phyloP scores from a whole-genome alignment of 805 yeast genomes.

The Kregervanrija fluxuum region DNA sequence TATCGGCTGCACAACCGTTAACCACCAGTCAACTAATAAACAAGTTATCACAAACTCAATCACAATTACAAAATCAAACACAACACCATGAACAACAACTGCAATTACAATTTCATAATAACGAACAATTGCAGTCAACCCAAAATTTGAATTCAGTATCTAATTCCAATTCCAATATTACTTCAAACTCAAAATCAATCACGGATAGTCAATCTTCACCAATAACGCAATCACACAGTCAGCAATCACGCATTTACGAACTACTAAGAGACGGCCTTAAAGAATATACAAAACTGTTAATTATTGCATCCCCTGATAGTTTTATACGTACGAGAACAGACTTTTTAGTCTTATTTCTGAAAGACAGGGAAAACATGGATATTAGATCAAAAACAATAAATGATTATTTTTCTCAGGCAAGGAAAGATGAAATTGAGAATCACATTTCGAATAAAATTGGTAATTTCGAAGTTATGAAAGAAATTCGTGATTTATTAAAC shows the following conservation, averaged over 20 bases:
- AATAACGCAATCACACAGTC: no score
- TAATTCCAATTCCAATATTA: no score
- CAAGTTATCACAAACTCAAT: no score
- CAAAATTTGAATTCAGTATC: no score
- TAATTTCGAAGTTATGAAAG: constrained; percentile 9
- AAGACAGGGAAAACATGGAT: constrained; percentile 11
- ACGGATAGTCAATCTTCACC: no score
- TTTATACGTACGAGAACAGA: constrained; percentile 21
- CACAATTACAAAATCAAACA: no score
- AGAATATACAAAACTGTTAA: constrained; percentile 17
- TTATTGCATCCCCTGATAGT: constrained; percentile 12
- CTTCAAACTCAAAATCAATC: no score
- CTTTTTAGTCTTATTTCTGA: constrained; percentile 17
- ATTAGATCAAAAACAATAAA: constrained; percentile 20
- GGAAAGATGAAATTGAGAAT: constrained; percentile 16
- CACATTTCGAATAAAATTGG: constrained; percentile 10
- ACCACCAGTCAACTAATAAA: no score
- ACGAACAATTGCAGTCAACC: no score
- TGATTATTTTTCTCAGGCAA: constrained; percentile 18
- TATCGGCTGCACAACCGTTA: no score
- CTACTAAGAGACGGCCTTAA: constrained; percentile 18
- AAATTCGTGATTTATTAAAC: constrained; percentile 16
- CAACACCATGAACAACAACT: no score
- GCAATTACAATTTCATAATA: no score
- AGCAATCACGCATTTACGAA: constrained; percentile 3